Evolutionary conservation across 257 asterid genomes (phyloP).

Genomic region (Lycium ferocissimum): DNA sequence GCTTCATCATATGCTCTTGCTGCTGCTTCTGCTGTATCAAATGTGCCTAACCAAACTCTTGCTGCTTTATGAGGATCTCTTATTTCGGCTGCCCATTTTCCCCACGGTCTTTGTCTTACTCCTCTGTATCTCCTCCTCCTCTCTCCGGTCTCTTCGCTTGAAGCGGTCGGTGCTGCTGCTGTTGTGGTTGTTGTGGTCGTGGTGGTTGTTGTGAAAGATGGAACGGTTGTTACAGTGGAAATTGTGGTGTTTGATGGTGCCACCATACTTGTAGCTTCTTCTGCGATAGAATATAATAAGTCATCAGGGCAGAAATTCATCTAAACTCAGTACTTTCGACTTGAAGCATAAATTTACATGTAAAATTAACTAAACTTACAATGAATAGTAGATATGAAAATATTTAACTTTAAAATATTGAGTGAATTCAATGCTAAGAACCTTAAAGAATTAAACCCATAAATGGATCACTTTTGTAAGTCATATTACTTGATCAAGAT

Average conservation of each 20-base stretch:
- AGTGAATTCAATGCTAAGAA: too few relatives aligned
- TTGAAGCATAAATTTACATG: too few relatives aligned
- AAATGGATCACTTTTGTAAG: too few relatives aligned
- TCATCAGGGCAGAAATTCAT: too few relatives aligned
- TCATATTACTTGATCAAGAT: background rate
- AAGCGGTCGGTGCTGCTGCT: slow-evolving; percentile 33
- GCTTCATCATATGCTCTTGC: slow-evolving; percentile 52
- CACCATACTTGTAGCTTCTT: slow-evolving; percentile 29
- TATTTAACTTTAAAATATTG: too few relatives aligned
- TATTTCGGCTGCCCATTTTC: slow-evolving; percentile 57
- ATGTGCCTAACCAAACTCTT: slow-evolving; percentile 52
- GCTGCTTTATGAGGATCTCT: slow-evolving; percentile 47
- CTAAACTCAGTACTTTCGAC: too few relatives aligned
- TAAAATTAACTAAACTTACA: too few relatives aligned
- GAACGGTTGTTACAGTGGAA: slow-evolving; percentile 32
- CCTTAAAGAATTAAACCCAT: too few relatives aligned
- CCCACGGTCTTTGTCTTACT: slow-evolving; percentile 54
- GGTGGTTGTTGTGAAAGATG: slow-evolving; percentile 5
- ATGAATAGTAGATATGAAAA: too few relatives aligned
- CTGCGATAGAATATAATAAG: background rate
- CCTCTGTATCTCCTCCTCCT: slow-evolving; percentile 50
- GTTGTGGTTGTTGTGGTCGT: background rate
- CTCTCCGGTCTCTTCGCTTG: slow-evolving; percentile 57
- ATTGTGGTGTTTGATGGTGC: slow-evolving; percentile 39
- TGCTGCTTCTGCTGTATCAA: slow-evolving; percentile 51